Base-by-base conservation (phyloP, 2,329 filamentous ascomycete species). In the Cytospora piceae region DNA sequence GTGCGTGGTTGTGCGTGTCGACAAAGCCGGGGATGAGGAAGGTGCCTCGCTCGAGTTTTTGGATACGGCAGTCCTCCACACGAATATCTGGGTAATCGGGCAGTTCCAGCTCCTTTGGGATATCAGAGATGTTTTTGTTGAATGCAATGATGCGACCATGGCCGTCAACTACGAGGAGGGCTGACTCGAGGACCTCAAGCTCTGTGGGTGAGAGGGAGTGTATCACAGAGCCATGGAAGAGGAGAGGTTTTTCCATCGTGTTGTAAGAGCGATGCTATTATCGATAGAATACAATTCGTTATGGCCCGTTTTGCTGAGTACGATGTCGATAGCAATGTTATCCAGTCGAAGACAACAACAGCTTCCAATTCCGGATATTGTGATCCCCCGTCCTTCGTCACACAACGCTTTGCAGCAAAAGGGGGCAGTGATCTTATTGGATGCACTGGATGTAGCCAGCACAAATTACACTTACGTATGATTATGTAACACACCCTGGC, bases 1-100 rank as follows among this genome's bases (percentile, higher is more conserved):
- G 87, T 0, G 88, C 88, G 71, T 91, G 88, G 67, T 88, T 89
- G 74, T 90, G 88, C 1, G 87, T 90, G 76, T 90, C 88, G 61
- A 90, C 77, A 70, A 88, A 84, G 53, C 85, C 85, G 0, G 86
- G 86, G 64, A 87, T 81, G 57, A 88, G 74, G 70, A 88, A 86
- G 55, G 85, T 75, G 49, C 79, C 79, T 9, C 72, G 75, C 2
- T 70, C 57, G 3, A 85, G 76, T 31, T 69, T 70, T 39, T 71
- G 72, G 32, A 77, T 52, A 27, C 66, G 55, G 29, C 69, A 71
- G 12, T 69, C 63, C 3, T 52, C 27, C 12, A 64, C 29, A 15
- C 69, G 63, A 34, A 72, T n/a, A 12, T 68, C 64, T 22, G 60
- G 34, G 9, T 68, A 37, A 7, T 64, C 54, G 8, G 73, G 63